phyloP scores from a whole-genome alignment of 1,284 basidiomycete genomes.

The Mycena sp. region DNA sequence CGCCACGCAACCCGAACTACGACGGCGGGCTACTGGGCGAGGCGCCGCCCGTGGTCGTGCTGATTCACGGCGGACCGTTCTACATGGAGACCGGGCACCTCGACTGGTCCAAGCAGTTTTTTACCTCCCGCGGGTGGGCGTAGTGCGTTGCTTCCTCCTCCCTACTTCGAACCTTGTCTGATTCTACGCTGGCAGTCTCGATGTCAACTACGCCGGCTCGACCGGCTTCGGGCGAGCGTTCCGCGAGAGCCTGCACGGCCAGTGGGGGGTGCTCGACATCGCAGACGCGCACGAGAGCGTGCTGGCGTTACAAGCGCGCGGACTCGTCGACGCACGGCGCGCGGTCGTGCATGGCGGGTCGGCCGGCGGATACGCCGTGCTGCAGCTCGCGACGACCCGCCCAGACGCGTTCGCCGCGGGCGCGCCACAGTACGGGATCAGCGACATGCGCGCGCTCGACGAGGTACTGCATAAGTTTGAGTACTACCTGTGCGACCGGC shows the following conservation, averaged over 20 bases:
- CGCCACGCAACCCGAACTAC: slow-evolving; percentile 68
- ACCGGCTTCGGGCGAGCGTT: slow-evolving; percentile 65
- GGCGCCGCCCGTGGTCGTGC: slow-evolving; percentile 70
- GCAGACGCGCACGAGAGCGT: slow-evolving; percentile 63
- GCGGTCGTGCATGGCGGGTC: slow-evolving; percentile 68
- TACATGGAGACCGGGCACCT: slow-evolving; percentile 53
- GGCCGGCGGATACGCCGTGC: slow-evolving; percentile 68
- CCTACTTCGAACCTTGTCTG: not conserved
- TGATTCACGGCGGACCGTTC: slow-evolving; percentile 76
- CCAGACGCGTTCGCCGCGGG: slow-evolving; percentile 48
- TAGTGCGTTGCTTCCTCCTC: not conserved
- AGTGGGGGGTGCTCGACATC: slow-evolving; percentile 76
- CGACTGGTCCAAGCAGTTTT: slow-evolving; percentile 64
- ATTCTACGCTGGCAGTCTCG: slow-evolving; percentile 52
- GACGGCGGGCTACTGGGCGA: slow-evolving; percentile 54
- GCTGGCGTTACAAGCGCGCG: slow-evolving; percentile 37
- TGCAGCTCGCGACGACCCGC: slow-evolving; percentile 43
- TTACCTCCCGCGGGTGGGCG: slow-evolving; percentile 72
- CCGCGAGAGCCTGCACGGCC: slow-evolving; percentile 61
- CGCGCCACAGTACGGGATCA: slow-evolving; percentile 52
- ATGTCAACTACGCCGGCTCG: slow-evolving; percentile 77
- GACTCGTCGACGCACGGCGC: slow-evolving; percentile 64
- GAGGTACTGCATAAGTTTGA: too few relatives aligned
- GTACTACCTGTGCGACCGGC: slow-evolving; percentile 64
- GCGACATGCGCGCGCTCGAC: slow-evolving; percentile 75